Evolutionary conservation across 768 basidiomycete genomes (phyloP).

Genomic region (Rhodotorula babjevae): DNA sequence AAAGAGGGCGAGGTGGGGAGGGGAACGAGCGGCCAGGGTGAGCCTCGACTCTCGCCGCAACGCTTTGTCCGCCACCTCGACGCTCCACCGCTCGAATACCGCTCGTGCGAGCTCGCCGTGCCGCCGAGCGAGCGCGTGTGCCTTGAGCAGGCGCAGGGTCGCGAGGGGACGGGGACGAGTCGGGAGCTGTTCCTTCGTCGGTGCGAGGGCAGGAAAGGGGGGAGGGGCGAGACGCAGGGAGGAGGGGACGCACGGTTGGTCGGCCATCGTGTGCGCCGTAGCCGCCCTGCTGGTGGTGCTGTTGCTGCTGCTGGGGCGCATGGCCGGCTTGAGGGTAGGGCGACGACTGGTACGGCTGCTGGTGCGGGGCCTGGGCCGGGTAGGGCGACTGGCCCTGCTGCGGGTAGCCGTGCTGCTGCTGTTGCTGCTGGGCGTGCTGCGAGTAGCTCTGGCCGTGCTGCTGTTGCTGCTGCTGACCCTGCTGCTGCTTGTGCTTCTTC

Average conservation of each 20-base stretch:
- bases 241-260: conserved; percentile 25
- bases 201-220: neutral
- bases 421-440: neutral
- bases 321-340: conserved; percentile 14
- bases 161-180: neutral
- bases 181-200: neutral
- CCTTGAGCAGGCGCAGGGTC: neutral
- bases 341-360: neutral
- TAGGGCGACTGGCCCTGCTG: conserved; percentile 20
- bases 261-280: conserved; percentile 24
- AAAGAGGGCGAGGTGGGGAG: neutral
- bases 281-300: neutral
- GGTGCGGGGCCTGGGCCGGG: neutral
- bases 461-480: conserved; percentile 12
- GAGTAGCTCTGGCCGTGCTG: conserved; percentile 1
- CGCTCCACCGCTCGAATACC: neutral
- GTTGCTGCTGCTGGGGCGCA: neutral
- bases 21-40: neutral
- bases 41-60: neutral
- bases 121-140: too few relatives aligned
- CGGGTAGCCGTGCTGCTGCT: conserved; percentile 2
- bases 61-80: neutral
- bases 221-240: neutral
- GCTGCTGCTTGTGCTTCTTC: conserved; percentile 4
- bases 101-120: neutral